Conservation (phyloP, 2,329 filamentous ascomycete species). For the Leptographium galeiforme region DNA sequence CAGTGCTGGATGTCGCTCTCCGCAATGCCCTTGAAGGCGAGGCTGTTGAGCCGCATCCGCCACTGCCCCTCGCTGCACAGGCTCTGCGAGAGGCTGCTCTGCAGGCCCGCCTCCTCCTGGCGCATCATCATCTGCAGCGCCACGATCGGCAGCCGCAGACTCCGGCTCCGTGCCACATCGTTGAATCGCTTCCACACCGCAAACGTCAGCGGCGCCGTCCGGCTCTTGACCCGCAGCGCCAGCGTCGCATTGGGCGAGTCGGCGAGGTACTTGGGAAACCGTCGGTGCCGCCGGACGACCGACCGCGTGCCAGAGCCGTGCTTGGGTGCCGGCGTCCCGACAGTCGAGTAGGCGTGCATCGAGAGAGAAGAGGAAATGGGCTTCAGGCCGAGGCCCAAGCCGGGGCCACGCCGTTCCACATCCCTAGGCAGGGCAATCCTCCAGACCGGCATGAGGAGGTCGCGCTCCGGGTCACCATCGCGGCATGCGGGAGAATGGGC, state of each 20-base stretch:
- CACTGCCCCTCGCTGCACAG: constrained; percentile 16
- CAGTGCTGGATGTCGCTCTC: constrained; percentile 24
- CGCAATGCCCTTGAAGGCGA: constrained; percentile 20
- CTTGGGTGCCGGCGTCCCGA: not conserved
- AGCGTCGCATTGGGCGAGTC: constrained; percentile 11
- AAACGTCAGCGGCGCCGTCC: constrained; percentile 7
- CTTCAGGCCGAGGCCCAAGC: not conserved
- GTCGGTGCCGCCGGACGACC: not conserved
- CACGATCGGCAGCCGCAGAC: constrained; percentile 14
- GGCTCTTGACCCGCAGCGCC: constrained; percentile 7
- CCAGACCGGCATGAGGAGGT: constrained; percentile 13
- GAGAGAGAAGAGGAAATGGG: not conserved
- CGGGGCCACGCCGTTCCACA: constrained; percentile 2
- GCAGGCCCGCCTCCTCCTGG: constrained; percentile 11
- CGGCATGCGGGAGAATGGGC: constrained; percentile 2
- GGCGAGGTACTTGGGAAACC: constrained; percentile 9
- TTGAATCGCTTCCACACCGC: constrained; percentile 9
- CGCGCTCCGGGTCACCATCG: constrained; percentile 11
- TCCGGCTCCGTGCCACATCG: constrained; percentile 11
- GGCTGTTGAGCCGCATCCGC: constrained; percentile 17
- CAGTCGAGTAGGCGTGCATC: not conserved
- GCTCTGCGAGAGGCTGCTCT: constrained; percentile 10
- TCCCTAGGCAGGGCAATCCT: constrained; percentile 13
- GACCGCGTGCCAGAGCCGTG: not conserved
- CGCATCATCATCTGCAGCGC: constrained; percentile 14